These are phyloP conservation scores for Scenedesmus sp. DNA, from an alignment of 163 green algal genomes.

Conservation along the genomic window DNA sequence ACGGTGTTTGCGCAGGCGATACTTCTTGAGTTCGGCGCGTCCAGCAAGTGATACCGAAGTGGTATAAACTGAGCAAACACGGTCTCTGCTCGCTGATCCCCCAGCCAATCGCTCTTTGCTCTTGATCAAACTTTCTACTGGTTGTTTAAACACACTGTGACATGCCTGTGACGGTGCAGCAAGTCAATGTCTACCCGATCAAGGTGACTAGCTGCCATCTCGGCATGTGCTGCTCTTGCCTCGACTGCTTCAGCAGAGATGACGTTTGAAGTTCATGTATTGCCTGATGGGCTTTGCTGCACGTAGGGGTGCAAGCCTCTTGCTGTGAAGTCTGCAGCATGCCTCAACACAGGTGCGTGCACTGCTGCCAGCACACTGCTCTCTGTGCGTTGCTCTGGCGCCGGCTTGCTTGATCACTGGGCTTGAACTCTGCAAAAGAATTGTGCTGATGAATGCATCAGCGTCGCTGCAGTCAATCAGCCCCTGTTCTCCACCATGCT, in stretches of 20 bases:
- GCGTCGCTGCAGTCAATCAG: no score
- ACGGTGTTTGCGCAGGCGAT: background rate
- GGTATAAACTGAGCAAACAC: background rate
- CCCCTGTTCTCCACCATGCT: no score
- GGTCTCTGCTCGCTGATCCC: background rate
- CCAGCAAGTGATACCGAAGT: background rate
- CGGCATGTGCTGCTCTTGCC: background rate
- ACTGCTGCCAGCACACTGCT: background rate
- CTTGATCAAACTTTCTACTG: background rate
- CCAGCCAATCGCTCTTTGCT: background rate
- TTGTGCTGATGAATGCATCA: no score
- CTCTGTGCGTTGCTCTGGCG: background rate
- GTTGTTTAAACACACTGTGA: background rate
- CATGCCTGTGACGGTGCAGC: background rate
- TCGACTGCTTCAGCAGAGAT: background rate
- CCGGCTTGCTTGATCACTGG: background rate
- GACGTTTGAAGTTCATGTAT: background rate
- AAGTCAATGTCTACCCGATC: constrained; percentile 28
- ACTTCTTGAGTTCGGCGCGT: background rate
- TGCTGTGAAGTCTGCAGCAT: background rate
- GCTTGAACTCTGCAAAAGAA: no score
- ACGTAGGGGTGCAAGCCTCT: constrained; percentile 14
- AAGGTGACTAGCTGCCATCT: background rate
- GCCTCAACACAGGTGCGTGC: background rate
- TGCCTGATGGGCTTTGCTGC: background rate